Base-by-base conservation (phyloP, 2,329 filamentous ascomycete genomes). In the Exserohilum rostratum region DNA sequence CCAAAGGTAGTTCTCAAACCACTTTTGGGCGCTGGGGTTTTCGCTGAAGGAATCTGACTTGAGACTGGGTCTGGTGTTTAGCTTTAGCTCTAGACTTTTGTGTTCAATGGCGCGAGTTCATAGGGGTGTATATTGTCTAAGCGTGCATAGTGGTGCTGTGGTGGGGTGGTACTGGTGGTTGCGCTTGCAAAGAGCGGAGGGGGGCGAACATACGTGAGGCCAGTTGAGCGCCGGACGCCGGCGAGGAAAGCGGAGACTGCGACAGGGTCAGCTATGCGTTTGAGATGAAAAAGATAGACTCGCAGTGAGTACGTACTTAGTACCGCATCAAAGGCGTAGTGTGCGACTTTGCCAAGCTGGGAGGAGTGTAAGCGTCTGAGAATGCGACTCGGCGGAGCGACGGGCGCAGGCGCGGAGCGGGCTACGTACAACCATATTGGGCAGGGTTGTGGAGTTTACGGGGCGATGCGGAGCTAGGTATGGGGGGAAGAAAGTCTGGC, bases 261-360 rank as follows among this genome's bases (percentile, higher is more conserved):
- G 42, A 18, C 3, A 27, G 30, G 51, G 58, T 70, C 37, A 69
- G 68, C 50, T 34, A 31, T 11, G 53, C 38, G 10, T 20, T 12
- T 9, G 10, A 7, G 22, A 25, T n/a, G n/a, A 15, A 43, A 45
- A 39, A 48, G 33, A 51, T 40, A 47, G 44, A 44, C 34, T 34
- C 53, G 42, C 42, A 42, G 35, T 20, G 46, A 40, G 49, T 38
- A 30, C 89, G 69, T 85, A 95, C 91, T 82, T 69, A 98, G 86
- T 66, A 98, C 91, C 62, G 93, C 93, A 79, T 98, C 93, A 77
- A 98, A 93, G 72, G 92, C 91, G 82, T 96, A 96, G 81, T 98
- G 93, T 76, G 90, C 90, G 71, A 98, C 80, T 78, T 90, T 88
- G 82, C 93, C 93, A 79, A 98, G 84, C 93, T 97, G 88, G 79